Evolutionary conservation across 345 rosid genomes (phyloP), one percentile per base, ranked within the genome.

Genomic region (Geranium brycei): DNA sequence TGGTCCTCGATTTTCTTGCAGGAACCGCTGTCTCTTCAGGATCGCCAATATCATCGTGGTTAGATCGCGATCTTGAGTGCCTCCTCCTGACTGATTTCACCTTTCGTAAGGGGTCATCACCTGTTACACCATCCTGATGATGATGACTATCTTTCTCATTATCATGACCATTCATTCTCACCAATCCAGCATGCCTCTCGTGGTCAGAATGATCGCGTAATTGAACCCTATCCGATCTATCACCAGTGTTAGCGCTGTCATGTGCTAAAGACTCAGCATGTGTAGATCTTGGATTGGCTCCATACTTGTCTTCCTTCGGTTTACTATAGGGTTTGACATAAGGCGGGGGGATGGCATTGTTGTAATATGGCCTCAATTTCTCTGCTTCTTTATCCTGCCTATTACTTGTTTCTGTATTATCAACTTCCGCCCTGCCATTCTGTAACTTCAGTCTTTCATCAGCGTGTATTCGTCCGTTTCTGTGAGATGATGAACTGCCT

Each of bases 1-100:
- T 73, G 83, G 80, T 80, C 63, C 87, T 82, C 57, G 83, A 72
- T 67, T 76, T 74, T 75, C 84, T 73, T 76, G 67, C 83, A 1
- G 64, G 69, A 30, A 38, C 57, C 56, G 55, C 81, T 55, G 68
- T 31, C 23, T 75, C 79, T 75, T 79, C 87, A 38, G 55, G 58
- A 62, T 67, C 64, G 60, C 63, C 75, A 35, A 62, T 23, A 23
- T 23, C 84, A 38, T 70, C 79, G 63, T 65, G 83, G 70, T 64
- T 60, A 19, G 83, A 59, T 7, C 71, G 73, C 31, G 84, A 68
- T 75, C 68, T 73, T 17, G 72, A 63, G 69, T 79, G 89, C 67
- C 79, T 81, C 76, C 90, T 80, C 72, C 96, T 77, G 17, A 69
- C 70, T 13, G 91, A 79, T 75, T 84, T 76, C 4, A 76, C 75